Base-by-base conservation (phyloP, 768 basidiomycete species). In the Boletus edulis region DNA sequence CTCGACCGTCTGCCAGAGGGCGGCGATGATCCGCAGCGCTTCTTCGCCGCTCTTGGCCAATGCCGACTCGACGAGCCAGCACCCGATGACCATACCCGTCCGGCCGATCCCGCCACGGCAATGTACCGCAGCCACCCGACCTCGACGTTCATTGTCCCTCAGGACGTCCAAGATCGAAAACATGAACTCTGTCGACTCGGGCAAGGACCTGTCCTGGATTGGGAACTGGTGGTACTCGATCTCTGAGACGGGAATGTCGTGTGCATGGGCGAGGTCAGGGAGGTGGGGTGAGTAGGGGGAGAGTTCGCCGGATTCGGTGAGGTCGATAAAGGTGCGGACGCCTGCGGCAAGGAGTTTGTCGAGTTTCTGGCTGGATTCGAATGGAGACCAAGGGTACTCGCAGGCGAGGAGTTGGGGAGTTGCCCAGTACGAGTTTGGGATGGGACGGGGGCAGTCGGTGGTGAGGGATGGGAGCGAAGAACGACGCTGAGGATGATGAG, bases 381-480 rank as follows among this genome's bases (percentile, higher is more conserved):
- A 79, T 5, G 86, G 86, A 18, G 81, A 73, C 83, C 85, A 91
- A 1, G 89, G 89, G 69, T 90, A 91, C 65, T 91, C 89, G 79
- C 87, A 90, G 0, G 89, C 89, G 52, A 90, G 77, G 35, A 91
- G 79, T 12, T 76, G 71, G 0, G 84, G 78, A 0, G 87, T 89
- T 0, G 87, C 89, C 89, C 89, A 91, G 74, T 91, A 91, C 0
- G 86, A 88, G 71, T 91, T 91, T n/a, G 87, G 86, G 64, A 91
- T 84, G 29, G 89, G 89, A 1, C 86, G 82, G 0, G 72, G 66
- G n/a, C 49, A 58, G 41, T 56, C 49, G 0, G 61, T 56, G 57
- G 37, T 15, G 46, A 63, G 46, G 51, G 54, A 57, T 0, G 65
- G 49, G 0, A 67, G 60, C 0, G 65, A 67, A 2, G 65, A 56